Percentiles rank a stretch among this genome's conserved stretches.
Conservation (phyloP, 2,329 filamentous ascomycete species). For the Calonectria crousiana region DNA sequence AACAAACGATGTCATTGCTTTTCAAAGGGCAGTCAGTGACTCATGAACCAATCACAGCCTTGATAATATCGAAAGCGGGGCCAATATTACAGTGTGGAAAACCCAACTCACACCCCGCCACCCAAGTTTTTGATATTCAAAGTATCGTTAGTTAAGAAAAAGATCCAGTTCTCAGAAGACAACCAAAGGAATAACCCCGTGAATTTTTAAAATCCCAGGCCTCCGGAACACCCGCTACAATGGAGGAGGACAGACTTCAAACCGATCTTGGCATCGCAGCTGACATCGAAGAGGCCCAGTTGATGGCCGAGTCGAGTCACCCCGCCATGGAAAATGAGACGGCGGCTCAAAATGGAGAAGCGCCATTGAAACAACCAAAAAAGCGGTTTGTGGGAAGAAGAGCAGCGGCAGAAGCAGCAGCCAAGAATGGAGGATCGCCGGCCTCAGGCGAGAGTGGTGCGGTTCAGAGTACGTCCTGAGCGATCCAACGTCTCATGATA, state of each 20-base stretch:
- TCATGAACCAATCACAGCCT: slow-evolving; percentile 31
- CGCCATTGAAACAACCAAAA: slow-evolving; percentile 78
- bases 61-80: slow-evolving; percentile 33
- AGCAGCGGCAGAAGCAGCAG: slow-evolving; percentile 73
- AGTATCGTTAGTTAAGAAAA: background rate
- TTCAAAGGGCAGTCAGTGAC: slow-evolving; percentile 4
- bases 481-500: background rate
- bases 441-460: slow-evolving; percentile 46
- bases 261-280: slow-evolving; percentile 78
- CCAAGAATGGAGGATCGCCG: slow-evolving; percentile 53
- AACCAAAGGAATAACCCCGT: background rate
- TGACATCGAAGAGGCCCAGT: slow-evolving; percentile 68
- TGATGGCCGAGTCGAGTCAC: slow-evolving; percentile 48
- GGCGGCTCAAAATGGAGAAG: slow-evolving; percentile 53
- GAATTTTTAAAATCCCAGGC: background rate
- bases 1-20: slow-evolving; percentile 42
- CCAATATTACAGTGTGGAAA: slow-evolving; percentile 36
- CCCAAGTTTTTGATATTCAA: slow-evolving; percentile 35
- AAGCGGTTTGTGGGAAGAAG: slow-evolving; percentile 91
- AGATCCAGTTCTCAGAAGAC: background rate
- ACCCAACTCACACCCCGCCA: slow-evolving; percentile 30
- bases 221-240: slow-evolving; percentile 48
- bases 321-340: slow-evolving; percentile 34
- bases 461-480: slow-evolving; percentile 62
- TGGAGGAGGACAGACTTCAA: slow-evolving; percentile 82